Evolutionary conservation across 192 early-diverging fungal species (phyloP).

Genomic region (Chytriomyces sp.): DNA sequence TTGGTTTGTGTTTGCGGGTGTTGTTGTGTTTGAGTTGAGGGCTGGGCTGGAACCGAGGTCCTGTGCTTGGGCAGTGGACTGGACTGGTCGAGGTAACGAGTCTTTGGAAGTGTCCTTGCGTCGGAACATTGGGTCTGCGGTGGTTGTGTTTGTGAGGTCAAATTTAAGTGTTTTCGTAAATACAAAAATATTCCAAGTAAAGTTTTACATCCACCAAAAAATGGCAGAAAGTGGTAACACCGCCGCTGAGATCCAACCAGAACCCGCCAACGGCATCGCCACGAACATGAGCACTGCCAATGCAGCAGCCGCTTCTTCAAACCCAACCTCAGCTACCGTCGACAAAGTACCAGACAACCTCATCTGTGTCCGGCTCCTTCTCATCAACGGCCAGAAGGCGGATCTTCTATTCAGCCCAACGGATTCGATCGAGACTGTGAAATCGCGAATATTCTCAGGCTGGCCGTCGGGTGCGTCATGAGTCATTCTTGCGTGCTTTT

Average conservation of each 20-base stretch:
- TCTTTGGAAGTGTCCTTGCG: too few relatives aligned
- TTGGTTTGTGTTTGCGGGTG: too few relatives aligned
- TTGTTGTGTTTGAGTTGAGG: not conserved
- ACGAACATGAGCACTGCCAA: not conserved
- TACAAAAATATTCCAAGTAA: too few relatives aligned
- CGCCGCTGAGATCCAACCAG: not conserved
- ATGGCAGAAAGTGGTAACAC: too few relatives aligned
- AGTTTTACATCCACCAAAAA: too few relatives aligned
- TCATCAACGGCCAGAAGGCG: slow-evolving; percentile 45
- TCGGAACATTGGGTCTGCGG: too few relatives aligned
- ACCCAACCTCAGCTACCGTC: slow-evolving; percentile 20
- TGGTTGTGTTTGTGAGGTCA: too few relatives aligned
- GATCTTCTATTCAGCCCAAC: slow-evolving; percentile 42
- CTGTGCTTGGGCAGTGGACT: too few relatives aligned
- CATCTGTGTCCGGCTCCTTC: slow-evolving; percentile 53
- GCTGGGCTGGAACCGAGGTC: not conserved
- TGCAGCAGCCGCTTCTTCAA: slow-evolving; percentile 7
- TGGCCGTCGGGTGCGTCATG: slow-evolving; percentile 46
- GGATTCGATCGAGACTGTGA: slow-evolving; percentile 43
- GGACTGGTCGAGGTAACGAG: too few relatives aligned
- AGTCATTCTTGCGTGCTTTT: slow-evolving; percentile 2
- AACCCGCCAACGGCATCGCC: not conserved
- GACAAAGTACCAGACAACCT: slow-evolving; percentile 49
- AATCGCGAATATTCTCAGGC: slow-evolving; percentile 29
- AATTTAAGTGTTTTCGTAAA: too few relatives aligned